Percentiles rank a stretch among this genome's conserved stretches.
phyloP scores from a whole-genome alignment of 2,329 filamentous ascomycete genomes.

The Aspergillus nomiae region DNA sequence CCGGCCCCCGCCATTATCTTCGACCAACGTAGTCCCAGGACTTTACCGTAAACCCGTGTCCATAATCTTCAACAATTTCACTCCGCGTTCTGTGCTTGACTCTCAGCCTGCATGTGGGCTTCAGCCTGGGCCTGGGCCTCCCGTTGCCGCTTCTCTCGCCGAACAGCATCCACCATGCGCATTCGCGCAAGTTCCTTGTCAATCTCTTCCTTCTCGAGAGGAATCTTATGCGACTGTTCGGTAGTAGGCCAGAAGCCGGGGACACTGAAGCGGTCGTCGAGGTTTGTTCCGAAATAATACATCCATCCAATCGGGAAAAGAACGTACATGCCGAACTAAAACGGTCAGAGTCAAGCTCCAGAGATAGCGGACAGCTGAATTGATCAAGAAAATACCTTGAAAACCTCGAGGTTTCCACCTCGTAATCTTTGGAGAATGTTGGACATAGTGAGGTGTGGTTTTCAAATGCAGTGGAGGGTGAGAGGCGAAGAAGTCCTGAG shows the following conservation, averaged over 20 bases:
- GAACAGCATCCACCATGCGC: constrained; percentile 51
- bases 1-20: neutral
- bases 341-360: neutral
- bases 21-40: neutral
- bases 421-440: constrained; percentile 61
- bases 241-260: constrained; percentile 89
- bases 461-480: neutral
- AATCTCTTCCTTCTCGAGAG: constrained; percentile 62
- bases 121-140: constrained; percentile 24
- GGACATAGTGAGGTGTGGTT: constrained; percentile 33
- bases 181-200: constrained; percentile 75
- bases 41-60: too few relatives aligned
- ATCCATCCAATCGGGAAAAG: constrained; percentile 98
- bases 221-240: constrained; percentile 56
- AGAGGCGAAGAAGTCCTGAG: neutral
- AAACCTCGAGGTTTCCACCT: constrained; percentile 88
- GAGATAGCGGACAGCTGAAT: neutral
- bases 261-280: constrained; percentile 87
- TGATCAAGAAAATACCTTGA: constrained; percentile 68
- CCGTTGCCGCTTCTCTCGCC: constrained; percentile 51
- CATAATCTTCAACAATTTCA: constrained; percentile 6
- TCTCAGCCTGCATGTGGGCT: constrained; percentile 14
- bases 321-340: constrained; percentile 95
- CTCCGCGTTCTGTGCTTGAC: constrained; percentile 16
- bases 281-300: constrained; percentile 99